Conservation (phyloP, 176 grass and related monocot genomes). For the Panicum miliaceum region DNA sequence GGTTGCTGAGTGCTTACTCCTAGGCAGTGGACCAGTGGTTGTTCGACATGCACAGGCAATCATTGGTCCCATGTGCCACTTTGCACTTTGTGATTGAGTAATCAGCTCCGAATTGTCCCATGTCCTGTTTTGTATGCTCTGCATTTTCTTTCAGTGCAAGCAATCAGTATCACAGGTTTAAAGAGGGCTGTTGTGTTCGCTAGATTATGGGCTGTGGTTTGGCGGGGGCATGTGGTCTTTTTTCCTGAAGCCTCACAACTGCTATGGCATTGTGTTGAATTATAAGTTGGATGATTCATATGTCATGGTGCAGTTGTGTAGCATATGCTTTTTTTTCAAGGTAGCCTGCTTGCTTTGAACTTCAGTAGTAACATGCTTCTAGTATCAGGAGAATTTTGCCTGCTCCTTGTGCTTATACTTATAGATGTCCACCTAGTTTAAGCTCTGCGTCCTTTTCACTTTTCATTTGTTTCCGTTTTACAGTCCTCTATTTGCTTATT, state of each 20-base stretch:
- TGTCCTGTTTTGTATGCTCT: not conserved
- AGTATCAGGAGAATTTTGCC: not conserved
- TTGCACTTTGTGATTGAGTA: conserved; percentile 6
- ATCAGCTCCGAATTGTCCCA: not conserved
- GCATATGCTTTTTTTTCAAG: conserved; percentile 11
- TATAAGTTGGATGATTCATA: conserved; percentile 26
- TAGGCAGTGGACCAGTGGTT: not conserved
- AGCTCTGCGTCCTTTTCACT: not conserved
- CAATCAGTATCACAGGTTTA: not conserved
- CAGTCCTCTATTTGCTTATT: conserved; percentile 35
- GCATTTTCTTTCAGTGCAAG: conserved; percentile 37
- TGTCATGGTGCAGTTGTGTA: conserved; percentile 2
- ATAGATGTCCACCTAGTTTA: not conserved
- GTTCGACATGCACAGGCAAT: not conserved
- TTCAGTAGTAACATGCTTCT: conserved; percentile 31
- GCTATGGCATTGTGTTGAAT: conserved; percentile 23
- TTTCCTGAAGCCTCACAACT: not conserved
- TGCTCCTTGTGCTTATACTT: conserved; percentile 1
- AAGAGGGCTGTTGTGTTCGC: not conserved
- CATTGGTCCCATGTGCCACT: not conserved
- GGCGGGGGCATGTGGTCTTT: not conserved
- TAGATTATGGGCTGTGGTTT: conserved; percentile 2
- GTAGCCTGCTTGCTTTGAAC: conserved; percentile 11
- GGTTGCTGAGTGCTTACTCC: not conserved
- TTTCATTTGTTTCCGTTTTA: not conserved